A percentile compares a stretch with the other conserved stretches of the same genome.
These are phyloP conservation scores for Blepharisma undulans DNA, from an alignment of 169 alveolate species.

Conservation along the genomic window DNA sequence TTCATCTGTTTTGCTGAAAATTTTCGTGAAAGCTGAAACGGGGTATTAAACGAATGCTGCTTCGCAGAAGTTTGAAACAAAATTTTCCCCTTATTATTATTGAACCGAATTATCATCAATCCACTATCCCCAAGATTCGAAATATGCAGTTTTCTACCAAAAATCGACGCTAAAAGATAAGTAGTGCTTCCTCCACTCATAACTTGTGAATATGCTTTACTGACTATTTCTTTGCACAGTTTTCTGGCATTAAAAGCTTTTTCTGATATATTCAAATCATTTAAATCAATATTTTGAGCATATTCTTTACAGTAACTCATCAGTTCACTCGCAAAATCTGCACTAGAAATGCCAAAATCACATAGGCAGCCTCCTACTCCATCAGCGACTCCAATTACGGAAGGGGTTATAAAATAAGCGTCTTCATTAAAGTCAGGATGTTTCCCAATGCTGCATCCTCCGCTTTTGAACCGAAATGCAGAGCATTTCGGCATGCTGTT, in stretches of 20 bases:
- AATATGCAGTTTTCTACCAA: neutral
- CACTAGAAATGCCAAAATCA: slow-evolving; percentile 6
- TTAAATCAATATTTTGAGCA: neutral
- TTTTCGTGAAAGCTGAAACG: slow-evolving; percentile 45
- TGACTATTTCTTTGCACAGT: neutral
- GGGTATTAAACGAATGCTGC: slow-evolving; percentile 50
- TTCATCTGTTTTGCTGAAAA: slow-evolving; percentile 15
- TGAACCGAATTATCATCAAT: neutral
- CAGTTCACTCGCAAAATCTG: neutral
- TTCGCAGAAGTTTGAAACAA: slow-evolving; percentile 42
- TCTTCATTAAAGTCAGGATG: slow-evolving; percentile 35
- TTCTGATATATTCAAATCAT: neutral
- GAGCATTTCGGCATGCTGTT: neutral
- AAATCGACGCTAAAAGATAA: slow-evolving; percentile 6
- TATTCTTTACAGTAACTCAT: slow-evolving; percentile 10
- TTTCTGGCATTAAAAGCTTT: neutral
- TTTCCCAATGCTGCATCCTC: slow-evolving; percentile 34
- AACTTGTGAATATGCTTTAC: neutral
- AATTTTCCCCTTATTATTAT: neutral
- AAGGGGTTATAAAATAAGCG: neutral
- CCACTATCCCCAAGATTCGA: slow-evolving; percentile 33
- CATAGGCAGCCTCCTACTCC: slow-evolving; percentile 22
- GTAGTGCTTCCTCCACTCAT: slow-evolving; percentile 36
- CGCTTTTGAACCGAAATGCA: neutral
- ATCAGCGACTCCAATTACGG: slow-evolving; percentile 33